A percentile compares a stretch with the other conserved stretches of the same genome.
Conservation (phyloP, 192 early-diverging fungal genomes). For the Cladochytrium replicatum region DNA sequence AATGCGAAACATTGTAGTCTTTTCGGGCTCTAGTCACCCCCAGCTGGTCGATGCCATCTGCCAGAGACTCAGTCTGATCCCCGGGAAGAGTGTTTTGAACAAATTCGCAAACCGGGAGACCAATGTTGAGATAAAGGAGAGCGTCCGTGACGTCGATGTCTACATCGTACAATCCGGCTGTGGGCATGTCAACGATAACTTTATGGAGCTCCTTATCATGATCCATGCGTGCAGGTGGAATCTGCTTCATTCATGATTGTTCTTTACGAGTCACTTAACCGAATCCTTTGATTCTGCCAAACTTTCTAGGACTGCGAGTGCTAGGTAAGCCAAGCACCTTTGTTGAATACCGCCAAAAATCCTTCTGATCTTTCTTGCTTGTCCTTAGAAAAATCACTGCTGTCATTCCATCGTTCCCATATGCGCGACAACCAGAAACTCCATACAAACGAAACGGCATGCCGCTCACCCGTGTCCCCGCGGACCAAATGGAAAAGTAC, state of each 20-base stretch:
- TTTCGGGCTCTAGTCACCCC: conserved; percentile 81
- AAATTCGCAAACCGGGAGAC: conserved; percentile 94
- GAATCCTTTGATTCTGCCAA: too few relatives aligned
- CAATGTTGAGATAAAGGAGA: conserved; percentile 83
- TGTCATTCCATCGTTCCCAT: conserved; percentile 89
- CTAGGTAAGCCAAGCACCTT: conserved; percentile 42
- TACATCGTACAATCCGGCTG: conserved; percentile 96
- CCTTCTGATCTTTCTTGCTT: not conserved
- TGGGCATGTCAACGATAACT: conserved; percentile 50
- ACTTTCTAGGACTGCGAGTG: conserved; percentile 81
- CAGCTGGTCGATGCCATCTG: conserved; percentile 67
- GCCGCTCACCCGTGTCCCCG: conserved; percentile 26
- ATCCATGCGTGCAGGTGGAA: conserved; percentile 90
- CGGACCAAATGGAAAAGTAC: conserved; percentile 27
- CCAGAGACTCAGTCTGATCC: conserved; percentile 64
- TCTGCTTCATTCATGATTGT: too few relatives aligned
- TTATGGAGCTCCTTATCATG: conserved; percentile 99
- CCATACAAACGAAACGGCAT: conserved; percentile 31
- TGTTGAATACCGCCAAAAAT: not conserved
- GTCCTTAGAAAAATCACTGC: conserved; percentile 80
- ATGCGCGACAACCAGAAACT: conserved; percentile 58
- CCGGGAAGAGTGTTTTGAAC: conserved; percentile 56
- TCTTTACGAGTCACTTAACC: too few relatives aligned
- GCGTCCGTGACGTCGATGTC: conserved; percentile 93
- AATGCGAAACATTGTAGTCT: conserved; percentile 78